Percentiles rank a stretch among this genome's conserved stretches.
Conservation (phyloP, 495 filamentous ascomycete genomes). For the Hypoxylon lenormandii region DNA sequence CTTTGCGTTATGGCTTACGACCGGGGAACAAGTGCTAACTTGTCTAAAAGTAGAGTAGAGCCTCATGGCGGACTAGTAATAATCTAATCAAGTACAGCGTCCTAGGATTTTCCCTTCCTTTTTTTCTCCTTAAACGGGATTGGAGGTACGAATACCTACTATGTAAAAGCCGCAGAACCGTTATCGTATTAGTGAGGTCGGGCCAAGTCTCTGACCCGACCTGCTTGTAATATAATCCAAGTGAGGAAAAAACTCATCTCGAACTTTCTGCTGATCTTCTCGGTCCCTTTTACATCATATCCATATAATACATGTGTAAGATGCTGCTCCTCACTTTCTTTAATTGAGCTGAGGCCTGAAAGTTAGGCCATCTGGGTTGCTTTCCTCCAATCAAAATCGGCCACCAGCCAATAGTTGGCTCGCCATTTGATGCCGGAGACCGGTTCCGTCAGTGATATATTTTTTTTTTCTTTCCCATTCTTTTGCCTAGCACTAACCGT, state of each 20-base stretch:
- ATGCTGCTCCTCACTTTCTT: conserved; percentile 43
- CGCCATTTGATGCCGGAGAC: conserved; percentile 45
- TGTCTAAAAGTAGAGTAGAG: conserved; percentile 41
- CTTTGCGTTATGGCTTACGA: conserved; percentile 40
- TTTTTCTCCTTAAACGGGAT: too few relatives aligned
- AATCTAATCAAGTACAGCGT: conserved; percentile 4
- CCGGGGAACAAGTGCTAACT: conserved; percentile 28
- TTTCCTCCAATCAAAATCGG: conserved; percentile 46
- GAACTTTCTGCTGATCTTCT: conserved; percentile 42
- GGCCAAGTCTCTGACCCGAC: neutral
- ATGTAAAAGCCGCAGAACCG: conserved; percentile 6
- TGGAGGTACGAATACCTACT: too few relatives aligned
- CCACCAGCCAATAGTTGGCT: conserved; percentile 38
- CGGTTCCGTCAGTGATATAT: conserved; percentile 36
- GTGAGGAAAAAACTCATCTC: conserved; percentile 38
- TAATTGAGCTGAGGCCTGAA: conserved; percentile 46
- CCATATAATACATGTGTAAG: conserved; percentile 48
- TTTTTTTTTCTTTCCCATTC: conserved; percentile 21
- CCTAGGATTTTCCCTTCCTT: too few relatives aligned
- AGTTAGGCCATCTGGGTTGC: conserved; percentile 28
- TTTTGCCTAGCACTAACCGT: neutral
- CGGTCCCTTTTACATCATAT: conserved; percentile 39
- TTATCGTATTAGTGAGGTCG: conserved; percentile 15
- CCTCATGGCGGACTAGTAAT: conserved; percentile 33
- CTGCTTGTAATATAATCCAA: conserved; percentile 17